phyloP scores from a whole-genome alignment of 495 filamentous ascomycete genomes.

The Annulohypoxylon maeteangense region DNA sequence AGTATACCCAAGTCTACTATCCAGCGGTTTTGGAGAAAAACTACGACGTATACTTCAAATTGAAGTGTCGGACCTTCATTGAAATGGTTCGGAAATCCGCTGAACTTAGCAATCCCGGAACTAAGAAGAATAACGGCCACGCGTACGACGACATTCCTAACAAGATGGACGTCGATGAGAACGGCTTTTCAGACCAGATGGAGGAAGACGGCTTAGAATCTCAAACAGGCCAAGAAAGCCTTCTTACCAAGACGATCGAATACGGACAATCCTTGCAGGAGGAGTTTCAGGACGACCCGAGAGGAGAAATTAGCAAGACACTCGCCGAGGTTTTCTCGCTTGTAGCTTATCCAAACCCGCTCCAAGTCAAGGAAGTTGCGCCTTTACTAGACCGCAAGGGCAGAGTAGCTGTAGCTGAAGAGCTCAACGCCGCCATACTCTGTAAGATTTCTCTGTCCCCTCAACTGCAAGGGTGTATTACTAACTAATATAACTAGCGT shows the following conservation, averaged over 20 bases:
- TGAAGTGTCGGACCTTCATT: slow-evolving; percentile 91
- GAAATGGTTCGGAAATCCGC: slow-evolving; percentile 91
- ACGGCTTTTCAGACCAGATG: slow-evolving; percentile 58
- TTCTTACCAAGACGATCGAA: slow-evolving; percentile 71
- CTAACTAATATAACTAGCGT: slow-evolving; percentile 67
- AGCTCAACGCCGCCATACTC: slow-evolving; percentile 92
- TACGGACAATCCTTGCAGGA: slow-evolving; percentile 83
- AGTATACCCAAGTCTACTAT: slow-evolving; percentile 81
- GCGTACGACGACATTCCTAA: slow-evolving; percentile 68
- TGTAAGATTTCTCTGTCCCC: slow-evolving; percentile 64
- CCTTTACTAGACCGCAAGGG: slow-evolving; percentile 81
- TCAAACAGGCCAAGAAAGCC: slow-evolving; percentile 27
- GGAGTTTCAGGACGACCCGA: slow-evolving; percentile 78
- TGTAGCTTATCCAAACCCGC: slow-evolving; percentile 85
- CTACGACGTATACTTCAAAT: slow-evolving; percentile 87
- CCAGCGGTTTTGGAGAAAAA: slow-evolving; percentile 84
- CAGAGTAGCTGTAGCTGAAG: slow-evolving; percentile 85
- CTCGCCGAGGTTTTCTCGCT: slow-evolving; percentile 89
- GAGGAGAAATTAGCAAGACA: slow-evolving; percentile 74
- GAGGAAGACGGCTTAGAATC: slow-evolving; percentile 64
- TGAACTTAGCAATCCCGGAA: slow-evolving; percentile 66
- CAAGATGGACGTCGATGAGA: slow-evolving; percentile 77
- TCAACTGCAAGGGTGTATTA: background rate
- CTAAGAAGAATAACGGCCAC: slow-evolving; percentile 47
- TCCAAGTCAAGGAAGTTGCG: slow-evolving; percentile 77